phyloP scores from a whole-genome alignment of 2,329 filamentous ascomycete species.

The Arthrobotrys sinensis region DNA sequence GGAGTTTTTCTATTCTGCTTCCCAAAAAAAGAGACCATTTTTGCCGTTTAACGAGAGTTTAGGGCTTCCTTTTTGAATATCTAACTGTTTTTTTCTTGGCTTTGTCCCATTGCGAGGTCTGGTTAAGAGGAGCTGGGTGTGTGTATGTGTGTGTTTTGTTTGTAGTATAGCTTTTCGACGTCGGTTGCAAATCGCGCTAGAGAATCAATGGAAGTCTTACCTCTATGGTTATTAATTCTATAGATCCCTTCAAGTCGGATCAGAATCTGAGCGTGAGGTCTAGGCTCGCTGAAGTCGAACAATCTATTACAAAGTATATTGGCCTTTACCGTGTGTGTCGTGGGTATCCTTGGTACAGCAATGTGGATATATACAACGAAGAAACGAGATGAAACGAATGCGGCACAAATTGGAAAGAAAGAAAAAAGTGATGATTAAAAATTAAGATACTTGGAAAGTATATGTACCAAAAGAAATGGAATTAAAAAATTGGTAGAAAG shows the following conservation, averaged over 20 bases:
- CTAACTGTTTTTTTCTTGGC: no score
- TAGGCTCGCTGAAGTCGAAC: not conserved
- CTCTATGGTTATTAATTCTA: not conserved
- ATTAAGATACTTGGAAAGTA: constrained; percentile 15
- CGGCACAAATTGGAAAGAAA: not conserved
- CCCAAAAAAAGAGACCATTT: no score
- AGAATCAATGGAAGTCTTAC: no score
- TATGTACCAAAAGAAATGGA: constrained; percentile 1
- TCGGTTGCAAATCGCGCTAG: no score
- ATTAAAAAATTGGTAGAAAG: not conserved
- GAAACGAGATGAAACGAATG: not conserved
- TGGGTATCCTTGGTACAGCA: constrained; percentile 30
- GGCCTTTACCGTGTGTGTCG: constrained; percentile 1
- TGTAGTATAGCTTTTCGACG: no score
- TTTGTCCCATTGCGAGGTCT: no score
- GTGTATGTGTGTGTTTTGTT: no score
- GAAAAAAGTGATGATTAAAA: constrained; percentile 10
- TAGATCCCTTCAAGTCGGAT: not conserved
- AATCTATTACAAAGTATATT: not conserved
- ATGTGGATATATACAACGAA: constrained; percentile 17
- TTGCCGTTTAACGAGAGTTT: no score
- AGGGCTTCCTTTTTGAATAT: no score
- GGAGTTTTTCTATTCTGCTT: no score
- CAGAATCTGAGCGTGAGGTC: no score
- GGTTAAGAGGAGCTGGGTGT: no score